Evolutionary conservation across 2,329 filamentous ascomycete genomes (phyloP), one percentile per base, ranked within the genome.

Genomic region (Curvularia sp.): DNA sequence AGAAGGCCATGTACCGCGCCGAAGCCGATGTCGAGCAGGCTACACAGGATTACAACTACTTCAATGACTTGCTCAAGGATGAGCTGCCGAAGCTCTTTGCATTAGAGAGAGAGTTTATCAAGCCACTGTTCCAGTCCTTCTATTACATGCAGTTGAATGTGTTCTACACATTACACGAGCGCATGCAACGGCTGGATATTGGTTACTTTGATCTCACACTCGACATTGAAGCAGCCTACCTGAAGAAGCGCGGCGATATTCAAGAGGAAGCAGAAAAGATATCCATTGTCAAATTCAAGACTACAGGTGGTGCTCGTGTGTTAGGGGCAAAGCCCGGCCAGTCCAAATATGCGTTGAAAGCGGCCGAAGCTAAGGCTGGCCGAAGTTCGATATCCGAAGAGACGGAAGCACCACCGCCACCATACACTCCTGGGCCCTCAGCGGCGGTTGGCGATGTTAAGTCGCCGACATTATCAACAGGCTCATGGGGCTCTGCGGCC

Each of bases 131-230:
- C 84, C 95, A 98, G 77, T 96, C 92, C 9, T 99, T 99, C 82
- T 99, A 99, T 81, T 99, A 98, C 83, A 99, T 99, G 95, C 95
- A 99, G 79, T 86, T 99, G 65, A 99, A 99, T 78, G 92, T 99
- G 65, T 99, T 98, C 78, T 99, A 99, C 80, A 99, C 95, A 0
- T 84, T 99, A 53, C 95, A 99, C 77, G 94, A 98, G 79, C 92
- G 89, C 80, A 99, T 99, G 95, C 95, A 99, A 81, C 88, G 86
- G 66, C 93, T 96, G 77, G 93, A 98, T 73, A 99, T 99, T 74
- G 93, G 93, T 61, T 99, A 99, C 80, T 99, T 99, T 78, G 91
- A 99, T 77, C 85, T 99, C 51, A 91, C 90, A 1, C 84, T 91
- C 31, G 93, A 96, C 71, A 89, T 99, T 43, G 92, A 97, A 76